These are phyloP conservation scores for Xerophyta viscosa DNA, from an alignment of 106 monocot genomes.

Conservation along the genomic window DNA sequence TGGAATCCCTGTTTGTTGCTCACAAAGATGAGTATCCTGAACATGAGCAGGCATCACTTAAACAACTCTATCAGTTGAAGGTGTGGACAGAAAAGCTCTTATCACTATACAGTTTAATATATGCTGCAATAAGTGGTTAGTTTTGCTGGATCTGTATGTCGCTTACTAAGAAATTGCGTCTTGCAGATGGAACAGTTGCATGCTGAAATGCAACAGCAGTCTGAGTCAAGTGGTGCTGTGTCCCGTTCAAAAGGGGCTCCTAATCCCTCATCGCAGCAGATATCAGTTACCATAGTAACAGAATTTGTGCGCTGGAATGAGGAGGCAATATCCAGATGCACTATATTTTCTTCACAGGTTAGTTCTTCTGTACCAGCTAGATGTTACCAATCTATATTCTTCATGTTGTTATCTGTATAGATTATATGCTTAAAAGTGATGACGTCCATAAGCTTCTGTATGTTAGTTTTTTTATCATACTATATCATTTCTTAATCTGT, in stretches of 20 bases:
- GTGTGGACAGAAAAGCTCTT: constrained; percentile 19
- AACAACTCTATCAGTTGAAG: constrained; percentile 80
- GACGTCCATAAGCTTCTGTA: no score
- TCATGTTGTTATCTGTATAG: no score
- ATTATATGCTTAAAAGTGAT: no score
- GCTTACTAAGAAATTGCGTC: not conserved
- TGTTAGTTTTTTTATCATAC: no score
- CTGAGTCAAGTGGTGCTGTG: constrained; percentile 63
- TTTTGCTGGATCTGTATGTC: not conserved
- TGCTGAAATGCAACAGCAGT: constrained; percentile 71
- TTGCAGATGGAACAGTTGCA: constrained; percentile 77
- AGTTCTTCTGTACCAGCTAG: no score
- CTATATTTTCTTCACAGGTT: constrained; percentile 83
- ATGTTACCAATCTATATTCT: no score
- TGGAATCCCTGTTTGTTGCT: constrained; percentile 77
- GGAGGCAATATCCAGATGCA: constrained; percentile 93
- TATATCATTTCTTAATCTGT: not conserved
- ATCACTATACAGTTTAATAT: not conserved
- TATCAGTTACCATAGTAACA: constrained; percentile 92
- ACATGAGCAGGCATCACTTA: constrained; percentile 91
- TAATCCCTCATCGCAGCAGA: constrained; percentile 54
- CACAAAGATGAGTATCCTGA: constrained; percentile 97
- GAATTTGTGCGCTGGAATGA: constrained; percentile 99
- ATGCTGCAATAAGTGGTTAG: not conserved
- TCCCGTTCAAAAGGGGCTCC: constrained; percentile 61